Base-by-base conservation (phyloP, 306 rosid species). In the Malus asiatica region DNA sequence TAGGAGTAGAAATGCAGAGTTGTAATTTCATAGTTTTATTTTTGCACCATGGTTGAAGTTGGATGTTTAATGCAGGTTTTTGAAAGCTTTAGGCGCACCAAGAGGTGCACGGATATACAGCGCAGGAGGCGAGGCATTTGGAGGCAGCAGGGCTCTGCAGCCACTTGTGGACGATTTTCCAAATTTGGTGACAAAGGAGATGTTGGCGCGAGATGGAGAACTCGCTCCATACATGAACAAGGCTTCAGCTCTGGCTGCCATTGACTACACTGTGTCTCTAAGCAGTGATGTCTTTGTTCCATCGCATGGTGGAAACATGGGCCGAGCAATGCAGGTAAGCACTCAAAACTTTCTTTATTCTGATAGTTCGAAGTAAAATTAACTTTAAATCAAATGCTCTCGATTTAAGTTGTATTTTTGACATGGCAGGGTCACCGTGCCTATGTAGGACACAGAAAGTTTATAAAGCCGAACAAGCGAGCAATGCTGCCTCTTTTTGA, bases 241-340 rank as follows among this genome's bases (percentile, higher is more conserved):
- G 72, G 74, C 88, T 12, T 88, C 92, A 52, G 86, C 87, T 40
- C 77, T 88, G 62, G 88, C 92, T 53, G 92, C 92, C 51, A 82
- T 82, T 8, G 92, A 88, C 88, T 88, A 86, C 80, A 80, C 84
- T 22, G 88, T 88, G 52, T 86, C 88, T 0, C 66, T 88, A 60
- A 88, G 89, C 71, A 86, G 92, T 13, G 73, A 86, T 23, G 84
- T 86, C 46, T 88, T 86, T 58, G 67, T 86, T 30, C 92, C 85
- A 7, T 88, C 90, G 11, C 90, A 86, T 32, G 85, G 90, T 4
- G 90, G 87, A 68, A 88, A 88, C 52, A 88, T 88, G 88, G 92
- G 90, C 66, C 82, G 87, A 48, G 88, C 86, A 5, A 86, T 88
- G 87, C 86, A 85, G 83, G 86, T 85, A 46, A 66, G 20, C 4